Conservation (phyloP, 2,329 filamentous ascomycete genomes). For the Exophiala aquamarina region DNA sequence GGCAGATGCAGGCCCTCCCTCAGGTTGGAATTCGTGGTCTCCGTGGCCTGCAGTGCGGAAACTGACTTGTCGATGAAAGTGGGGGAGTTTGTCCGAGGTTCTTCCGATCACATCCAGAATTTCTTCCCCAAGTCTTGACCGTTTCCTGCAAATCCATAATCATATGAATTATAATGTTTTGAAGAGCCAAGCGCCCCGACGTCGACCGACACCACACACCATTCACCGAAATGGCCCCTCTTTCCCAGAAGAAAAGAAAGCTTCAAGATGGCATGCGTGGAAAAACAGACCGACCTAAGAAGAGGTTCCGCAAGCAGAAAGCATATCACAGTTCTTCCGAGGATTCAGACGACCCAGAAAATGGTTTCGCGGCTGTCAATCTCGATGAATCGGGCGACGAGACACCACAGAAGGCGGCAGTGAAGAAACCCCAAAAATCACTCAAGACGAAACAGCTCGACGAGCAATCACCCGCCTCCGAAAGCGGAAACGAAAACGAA, state of each 20-base stretch:
- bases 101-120: no score
- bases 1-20: no score
- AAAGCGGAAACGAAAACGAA: slow-evolving; percentile 26
- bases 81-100: no score
- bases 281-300: slow-evolving; percentile 51
- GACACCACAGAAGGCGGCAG: slow-evolving; percentile 23
- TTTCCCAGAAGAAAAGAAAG: slow-evolving; percentile 54
- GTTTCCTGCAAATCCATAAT: no score
- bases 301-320: slow-evolving; percentile 63
- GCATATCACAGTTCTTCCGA: slow-evolving; percentile 66
- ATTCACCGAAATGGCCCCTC: slow-evolving; percentile 37
- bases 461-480: slow-evolving; percentile 26
- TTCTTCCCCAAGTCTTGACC: no score
- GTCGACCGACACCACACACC: no score
- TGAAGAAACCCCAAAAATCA: slow-evolving; percentile 13
- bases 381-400: slow-evolving; percentile 48
- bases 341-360: slow-evolving; percentile 46
- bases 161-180: no score
- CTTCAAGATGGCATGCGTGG: slow-evolving; percentile 59
- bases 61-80: no score
- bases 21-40: no score
- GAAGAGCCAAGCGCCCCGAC: no score
- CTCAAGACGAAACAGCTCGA: slow-evolving; percentile 28
- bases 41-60: no score
- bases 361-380: slow-evolving; percentile 52